phyloP scores from a whole-genome alignment of 192 early-diverging fungal genomes.

The Coemansia sp. region DNA sequence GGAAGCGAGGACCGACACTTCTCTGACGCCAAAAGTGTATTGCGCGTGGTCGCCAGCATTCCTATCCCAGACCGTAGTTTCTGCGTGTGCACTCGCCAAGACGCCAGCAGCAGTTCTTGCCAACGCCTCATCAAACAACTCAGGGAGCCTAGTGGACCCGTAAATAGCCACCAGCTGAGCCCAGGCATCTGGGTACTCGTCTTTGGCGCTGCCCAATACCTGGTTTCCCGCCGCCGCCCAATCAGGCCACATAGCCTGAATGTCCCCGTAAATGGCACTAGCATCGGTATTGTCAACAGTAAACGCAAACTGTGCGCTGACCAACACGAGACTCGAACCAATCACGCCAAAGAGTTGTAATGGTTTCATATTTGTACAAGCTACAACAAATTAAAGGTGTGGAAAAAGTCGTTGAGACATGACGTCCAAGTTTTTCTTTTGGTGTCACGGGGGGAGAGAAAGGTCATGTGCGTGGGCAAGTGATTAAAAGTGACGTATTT shows the following conservation, averaged over 20 bases:
- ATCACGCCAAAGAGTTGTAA: neutral
- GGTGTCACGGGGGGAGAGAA: neutral
- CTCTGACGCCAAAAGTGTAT: conserved; percentile 11
- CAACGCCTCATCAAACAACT: conserved; percentile 2
- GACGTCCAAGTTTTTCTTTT: neutral
- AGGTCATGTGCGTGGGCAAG: neutral
- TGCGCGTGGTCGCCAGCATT: conserved; percentile 13
- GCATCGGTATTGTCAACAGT: conserved; percentile 16
- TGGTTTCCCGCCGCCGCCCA: conserved; percentile 32
- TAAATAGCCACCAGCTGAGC: conserved; percentile 20
- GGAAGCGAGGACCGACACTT: neutral
- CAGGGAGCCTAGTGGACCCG: conserved; percentile 15
- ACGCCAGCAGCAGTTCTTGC: conserved; percentile 15
- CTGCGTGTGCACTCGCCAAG: conserved; percentile 8
- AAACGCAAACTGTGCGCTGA: conserved; percentile 30
- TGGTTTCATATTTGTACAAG: neutral
- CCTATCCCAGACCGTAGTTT: conserved; percentile 25
- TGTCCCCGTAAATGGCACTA: conserved; percentile 22
- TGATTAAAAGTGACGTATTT: neutral
- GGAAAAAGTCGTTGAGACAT: neutral
- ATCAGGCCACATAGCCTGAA: conserved; percentile 26
- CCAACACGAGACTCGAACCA: neutral
- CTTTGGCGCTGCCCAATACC: conserved; percentile 12
- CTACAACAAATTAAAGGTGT: neutral
- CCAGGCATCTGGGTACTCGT: conserved; percentile 23